Percentiles rank a stretch among this genome's conserved stretches.
phyloP scores from a whole-genome alignment of 306 rosid species.

The Lotus japonicus region DNA sequence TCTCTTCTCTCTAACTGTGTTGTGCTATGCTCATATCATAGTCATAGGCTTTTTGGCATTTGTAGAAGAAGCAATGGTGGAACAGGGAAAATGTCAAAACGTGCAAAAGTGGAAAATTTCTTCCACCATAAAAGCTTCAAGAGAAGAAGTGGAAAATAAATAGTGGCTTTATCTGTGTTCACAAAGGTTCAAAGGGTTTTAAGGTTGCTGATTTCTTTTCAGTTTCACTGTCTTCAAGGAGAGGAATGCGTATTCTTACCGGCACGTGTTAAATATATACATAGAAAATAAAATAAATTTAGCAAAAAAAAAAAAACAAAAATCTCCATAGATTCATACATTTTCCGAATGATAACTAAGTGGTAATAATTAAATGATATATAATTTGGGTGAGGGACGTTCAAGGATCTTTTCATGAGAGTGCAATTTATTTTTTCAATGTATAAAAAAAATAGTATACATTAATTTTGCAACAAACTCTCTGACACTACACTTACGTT shows the following conservation, averaged over 20 bases:
- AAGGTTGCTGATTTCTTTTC: background rate
- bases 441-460: no score
- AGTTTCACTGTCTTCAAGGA: background rate
- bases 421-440: no score
- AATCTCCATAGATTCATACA: no score
- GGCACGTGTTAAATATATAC: background rate
- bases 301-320: no score
- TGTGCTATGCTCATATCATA: constrained; percentile 23
- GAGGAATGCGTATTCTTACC: background rate
- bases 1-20: constrained; percentile 32
- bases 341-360: no score
- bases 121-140: constrained; percentile 21
- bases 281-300: no score
- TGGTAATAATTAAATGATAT: no score
- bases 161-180: constrained; percentile 10
- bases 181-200: background rate
- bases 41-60: constrained; percentile 45
- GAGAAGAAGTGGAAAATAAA: constrained; percentile 39
- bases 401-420: no score
- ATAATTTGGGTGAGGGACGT: no score
- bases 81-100: constrained; percentile 55
- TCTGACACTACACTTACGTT: no score
- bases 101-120: constrained; percentile 42
- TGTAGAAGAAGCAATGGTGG: constrained; percentile 31
- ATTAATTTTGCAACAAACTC: no score